These are phyloP conservation scores for Aspergillus bertholletiae DNA, from an alignment of 495 filamentous ascomycete species.

Conservation along the genomic window DNA sequence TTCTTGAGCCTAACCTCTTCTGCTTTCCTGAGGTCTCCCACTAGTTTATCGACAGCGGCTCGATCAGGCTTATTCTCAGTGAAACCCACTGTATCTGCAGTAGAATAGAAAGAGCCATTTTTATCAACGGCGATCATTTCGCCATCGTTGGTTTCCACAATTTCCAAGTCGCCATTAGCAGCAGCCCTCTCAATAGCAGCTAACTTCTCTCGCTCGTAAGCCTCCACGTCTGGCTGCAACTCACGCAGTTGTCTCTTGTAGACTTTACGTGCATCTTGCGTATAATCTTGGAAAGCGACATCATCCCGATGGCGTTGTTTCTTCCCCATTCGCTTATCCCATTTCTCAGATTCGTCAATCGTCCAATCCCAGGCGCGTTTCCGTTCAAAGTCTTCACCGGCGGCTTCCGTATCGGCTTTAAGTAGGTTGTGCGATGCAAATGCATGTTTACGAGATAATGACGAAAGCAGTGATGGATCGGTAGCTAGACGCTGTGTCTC, in stretches of 20 bases:
- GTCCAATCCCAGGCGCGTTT: slow-evolving; percentile 99
- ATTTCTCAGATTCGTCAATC: slow-evolving; percentile 84
- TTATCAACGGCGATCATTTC: slow-evolving; percentile 92
- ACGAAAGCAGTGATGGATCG: slow-evolving; percentile 68
- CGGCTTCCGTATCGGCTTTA: slow-evolving; percentile 81
- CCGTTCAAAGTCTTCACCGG: slow-evolving; percentile 90
- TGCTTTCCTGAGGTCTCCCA: slow-evolving; percentile 80
- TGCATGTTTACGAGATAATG: slow-evolving; percentile 74
- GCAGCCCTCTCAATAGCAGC: slow-evolving; percentile 81
- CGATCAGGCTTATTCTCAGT: slow-evolving; percentile 84
- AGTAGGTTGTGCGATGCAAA: slow-evolving; percentile 89
- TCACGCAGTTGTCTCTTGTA: slow-evolving; percentile 89
- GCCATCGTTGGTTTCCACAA: slow-evolving; percentile 90
- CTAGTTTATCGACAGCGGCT: slow-evolving; percentile 84
- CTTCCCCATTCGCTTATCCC: slow-evolving; percentile 87
- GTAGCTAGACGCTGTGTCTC: slow-evolving; percentile 77
- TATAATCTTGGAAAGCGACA: slow-evolving; percentile 88
- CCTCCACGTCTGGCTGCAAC: slow-evolving; percentile 65
- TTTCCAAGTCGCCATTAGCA: slow-evolving; percentile 72
- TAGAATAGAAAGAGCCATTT: slow-evolving; percentile 84
- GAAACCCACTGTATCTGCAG: slow-evolving; percentile 75
- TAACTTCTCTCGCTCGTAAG: slow-evolving; percentile 81
- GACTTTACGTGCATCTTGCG: slow-evolving; percentile 79
- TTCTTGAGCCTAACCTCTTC: slow-evolving; percentile 85
- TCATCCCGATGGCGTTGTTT: slow-evolving; percentile 78